Base-by-base conservation (phyloP, 371 early-diverging fungal genomes). In the Apophysomyces variabilis region DNA sequence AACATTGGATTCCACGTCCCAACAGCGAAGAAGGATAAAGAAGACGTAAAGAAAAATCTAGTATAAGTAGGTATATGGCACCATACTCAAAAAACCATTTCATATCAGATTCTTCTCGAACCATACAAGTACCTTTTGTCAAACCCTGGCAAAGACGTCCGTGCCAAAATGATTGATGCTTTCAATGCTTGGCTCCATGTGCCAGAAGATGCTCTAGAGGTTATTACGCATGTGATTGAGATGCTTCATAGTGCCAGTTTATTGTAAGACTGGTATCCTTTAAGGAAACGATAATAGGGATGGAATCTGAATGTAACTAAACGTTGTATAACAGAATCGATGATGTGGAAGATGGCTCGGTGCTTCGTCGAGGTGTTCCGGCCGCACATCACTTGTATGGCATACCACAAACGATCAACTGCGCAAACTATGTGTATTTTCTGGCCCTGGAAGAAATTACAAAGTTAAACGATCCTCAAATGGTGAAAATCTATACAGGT, bases 331-430 rank as follows among this genome's bases (percentile, higher is more conserved):
- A 64, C 72, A 92, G 93, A 37, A 89, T 98, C 45, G 98, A 98
- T 73, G 99, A 99, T 69, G 93, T 99, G 16, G 94, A 99, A 76
- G 99, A 99, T 74, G 90, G 87, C 62, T 96, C 97, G 0, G 85
- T 84, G 21, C 68, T 98, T 58, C 83, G 98, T 54, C 83, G 98
- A 60, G 98, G 98, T 3, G 87, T 90, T 4, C 99, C 99, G 60
- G 98, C 94, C 21, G 95, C 99, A 1, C 98, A 99, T 82, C 91
- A 93, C 66, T 92, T 98, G 38, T 99, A 88, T 79, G 98, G 99
- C 5, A 77, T 91, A 4, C 91, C 98, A 12, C 79, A 89, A 68
- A 93, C 96, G 13, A 98, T 99, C 69, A 98, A 97, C 68, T 92
- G 92, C 45, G 98, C 96, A 26, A 97, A 97, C 68, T 97, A 93